Conservation (phyloP, 179 eudicot genomes). For the Spinacia oleracea region DNA sequence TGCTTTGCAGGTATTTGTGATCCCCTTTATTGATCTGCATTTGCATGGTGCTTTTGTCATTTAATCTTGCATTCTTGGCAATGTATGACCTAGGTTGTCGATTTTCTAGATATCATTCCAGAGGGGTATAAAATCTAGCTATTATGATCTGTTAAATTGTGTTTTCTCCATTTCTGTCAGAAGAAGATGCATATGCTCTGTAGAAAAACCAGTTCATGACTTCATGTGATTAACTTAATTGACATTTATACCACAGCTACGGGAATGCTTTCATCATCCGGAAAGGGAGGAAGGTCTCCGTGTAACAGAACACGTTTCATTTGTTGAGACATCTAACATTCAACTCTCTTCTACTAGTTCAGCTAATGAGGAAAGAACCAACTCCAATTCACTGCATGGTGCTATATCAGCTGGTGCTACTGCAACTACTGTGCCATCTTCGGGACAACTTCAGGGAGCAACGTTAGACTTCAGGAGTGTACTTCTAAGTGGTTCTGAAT, state of each 20-base stretch:
- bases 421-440: conserved; percentile 44
- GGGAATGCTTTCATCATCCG: conserved; percentile 31
- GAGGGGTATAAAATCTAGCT: background rate
- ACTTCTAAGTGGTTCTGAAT: conserved; percentile 48
- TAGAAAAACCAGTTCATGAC: background rate
- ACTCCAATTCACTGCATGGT: conserved; percentile 15
- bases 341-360: conserved; percentile 18
- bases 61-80: background rate
- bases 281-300: conserved; percentile 27
- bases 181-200: conserved; percentile 3
- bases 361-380: conserved; percentile 20
- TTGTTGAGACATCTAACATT: conserved; percentile 18
- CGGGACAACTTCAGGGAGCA: conserved; percentile 61
- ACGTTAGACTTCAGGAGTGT: conserved; percentile 41
- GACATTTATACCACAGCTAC: conserved; percentile 27
- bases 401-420: conserved; percentile 28
- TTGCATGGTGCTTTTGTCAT: background rate
- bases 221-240: background rate
- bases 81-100: background rate
- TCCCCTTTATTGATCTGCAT: background rate
- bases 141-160: background rate
- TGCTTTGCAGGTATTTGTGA: conserved; percentile 62
- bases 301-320: conserved; percentile 20
- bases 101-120: conserved; percentile 9
- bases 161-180: background rate